A percentile compares a stretch with the other conserved stretches of the same genome.
Conservation (phyloP, 179 eudicot genomes). For the Silene noctiflora region DNA sequence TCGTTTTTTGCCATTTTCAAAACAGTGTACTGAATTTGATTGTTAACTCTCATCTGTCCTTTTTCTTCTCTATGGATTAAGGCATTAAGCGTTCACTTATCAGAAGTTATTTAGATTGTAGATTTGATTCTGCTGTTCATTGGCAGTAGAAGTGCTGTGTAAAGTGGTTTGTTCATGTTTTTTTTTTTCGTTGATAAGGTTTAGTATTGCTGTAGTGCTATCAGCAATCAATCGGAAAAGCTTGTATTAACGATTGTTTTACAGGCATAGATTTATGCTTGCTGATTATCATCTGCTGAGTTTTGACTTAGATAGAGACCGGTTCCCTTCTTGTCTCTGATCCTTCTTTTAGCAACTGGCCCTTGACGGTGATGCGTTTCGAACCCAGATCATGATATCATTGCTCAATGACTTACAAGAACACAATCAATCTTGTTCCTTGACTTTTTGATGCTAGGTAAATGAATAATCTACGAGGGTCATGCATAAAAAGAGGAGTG, state of each 20-base stretch:
- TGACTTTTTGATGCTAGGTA: background rate
- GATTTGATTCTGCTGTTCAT: background rate
- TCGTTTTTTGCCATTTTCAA: background rate
- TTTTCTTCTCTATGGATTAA: background rate
- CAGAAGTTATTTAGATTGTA: too few relatives aligned
- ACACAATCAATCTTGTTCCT: background rate
- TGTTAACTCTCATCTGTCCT: background rate
- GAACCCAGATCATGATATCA: too few relatives aligned
- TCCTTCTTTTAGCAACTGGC: too few relatives aligned
- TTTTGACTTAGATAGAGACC: background rate
- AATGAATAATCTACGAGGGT: background rate
- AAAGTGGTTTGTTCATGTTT: background rate
- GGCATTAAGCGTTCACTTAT: too few relatives aligned
- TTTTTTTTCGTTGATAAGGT: background rate
- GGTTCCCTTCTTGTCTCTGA: too few relatives aligned
- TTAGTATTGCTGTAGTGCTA: too few relatives aligned
- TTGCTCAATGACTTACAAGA: too few relatives aligned
- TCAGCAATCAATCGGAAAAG: too few relatives aligned
- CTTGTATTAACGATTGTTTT: background rate
- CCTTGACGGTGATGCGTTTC: too few relatives aligned
- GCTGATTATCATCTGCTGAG: background rate
- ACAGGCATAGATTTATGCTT: background rate
- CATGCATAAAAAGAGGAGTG: slow-evolving; percentile 1
- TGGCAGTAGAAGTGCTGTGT: background rate
- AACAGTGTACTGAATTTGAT: background rate